Evolutionary conservation across 495 filamentous ascomycete species (phyloP), one percentile per base, ranked within the genome.

Genomic region (Podospora fimiseda): DNA sequence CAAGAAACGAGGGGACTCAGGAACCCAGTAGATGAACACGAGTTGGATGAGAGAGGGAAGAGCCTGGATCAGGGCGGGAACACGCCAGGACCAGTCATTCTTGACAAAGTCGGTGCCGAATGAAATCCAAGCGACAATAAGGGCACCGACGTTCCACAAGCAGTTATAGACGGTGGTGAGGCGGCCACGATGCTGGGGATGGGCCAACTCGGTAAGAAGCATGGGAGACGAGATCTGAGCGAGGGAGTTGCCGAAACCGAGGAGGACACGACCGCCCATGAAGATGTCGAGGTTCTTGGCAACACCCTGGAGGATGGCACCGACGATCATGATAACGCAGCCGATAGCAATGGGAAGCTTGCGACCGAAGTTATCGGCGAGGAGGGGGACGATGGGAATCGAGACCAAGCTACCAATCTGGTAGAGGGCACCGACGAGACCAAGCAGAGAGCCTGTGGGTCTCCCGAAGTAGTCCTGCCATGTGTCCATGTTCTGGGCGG

Each of bases 101-200:
- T 66, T 51, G 67, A 72, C 66, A 50, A 70, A 67, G 21, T 73
- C 63, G 36, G 79, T 81, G 8, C 78, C 77, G 27, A 78, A 72
- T 9, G 73, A 71, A 39, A 80, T 56, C 41, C 78, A 79, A 3
- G 77, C 71, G 5, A 78, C 77, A 40, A 80, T 55, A 30, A 81
- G 71, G 42, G 78, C 72, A 27, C 79, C 80, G 23, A 79, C 70
- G 64, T 84, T 82, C 75, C 78, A 84, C 55, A 77, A 73, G 63
- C 77, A 79, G 68, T 87, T 85, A 63, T 85, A 87, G 36, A 86
- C 77, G 20, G 80, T 78, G 38, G 80, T 84, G 61, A 85, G 76
- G 59, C 80, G 72, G 30, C 76, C 82, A 67, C 82, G 82, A 50
- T 85, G 82, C 64, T 86, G 82, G 39, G 83, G 80, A 57, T 86